Evolutionary conservation across 805 yeast species (phyloP).

Genomic region (Kodamaea leandrae): DNA sequence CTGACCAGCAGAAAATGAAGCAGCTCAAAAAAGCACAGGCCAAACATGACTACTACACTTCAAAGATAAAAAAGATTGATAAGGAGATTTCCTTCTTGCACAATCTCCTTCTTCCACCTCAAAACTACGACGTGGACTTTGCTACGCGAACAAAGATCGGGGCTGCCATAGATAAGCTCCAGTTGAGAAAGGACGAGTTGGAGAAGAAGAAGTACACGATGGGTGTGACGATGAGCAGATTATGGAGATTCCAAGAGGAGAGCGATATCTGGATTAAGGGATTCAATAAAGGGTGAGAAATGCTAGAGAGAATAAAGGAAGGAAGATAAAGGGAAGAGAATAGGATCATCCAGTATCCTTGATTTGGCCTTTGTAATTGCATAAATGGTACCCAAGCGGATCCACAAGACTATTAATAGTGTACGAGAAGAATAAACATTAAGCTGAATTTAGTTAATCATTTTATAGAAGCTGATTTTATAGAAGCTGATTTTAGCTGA

Average conservation of each 20-base stretch:
- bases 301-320: too few relatives aligned
- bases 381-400: too few relatives aligned
- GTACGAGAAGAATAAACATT: too few relatives aligned
- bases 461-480: too few relatives aligned
- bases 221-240: constrained; percentile 42
- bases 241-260: constrained; percentile 43
- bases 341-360: too few relatives aligned
- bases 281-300: constrained; percentile 18
- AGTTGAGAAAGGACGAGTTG: constrained; percentile 39
- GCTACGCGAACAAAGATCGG: constrained; percentile 39
- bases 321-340: too few relatives aligned
- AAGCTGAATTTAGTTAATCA: too few relatives aligned
- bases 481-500: too few relatives aligned
- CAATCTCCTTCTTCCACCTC: constrained; percentile 39
- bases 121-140: constrained; percentile 43
- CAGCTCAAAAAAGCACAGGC: constrained; percentile 24
- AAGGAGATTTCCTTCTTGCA: constrained; percentile 40
- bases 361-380: too few relatives aligned
- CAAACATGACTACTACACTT: constrained; percentile 33
- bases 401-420: too few relatives aligned
- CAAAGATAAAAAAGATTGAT: constrained; percentile 34
- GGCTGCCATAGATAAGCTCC: constrained; percentile 39
- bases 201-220: constrained; percentile 40
- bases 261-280: constrained; percentile 43
- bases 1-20: constrained; percentile 8